These are phyloP conservation scores for Tetrapyrgos nigripes DNA, from an alignment of 1,284 basidiomycete species.

Conservation along the genomic window DNA sequence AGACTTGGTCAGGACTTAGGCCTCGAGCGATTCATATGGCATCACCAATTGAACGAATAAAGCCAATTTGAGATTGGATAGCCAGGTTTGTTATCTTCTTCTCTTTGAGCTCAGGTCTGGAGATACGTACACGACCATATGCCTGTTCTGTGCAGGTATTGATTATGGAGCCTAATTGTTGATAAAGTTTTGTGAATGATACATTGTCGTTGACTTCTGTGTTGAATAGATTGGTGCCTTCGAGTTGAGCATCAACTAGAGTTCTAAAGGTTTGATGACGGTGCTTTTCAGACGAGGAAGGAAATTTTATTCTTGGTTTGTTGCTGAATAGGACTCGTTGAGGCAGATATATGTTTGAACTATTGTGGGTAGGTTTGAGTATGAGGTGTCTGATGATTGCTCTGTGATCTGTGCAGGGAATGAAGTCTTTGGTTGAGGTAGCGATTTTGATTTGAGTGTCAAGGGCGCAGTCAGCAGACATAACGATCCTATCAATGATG, in stretches of 20 bases:
- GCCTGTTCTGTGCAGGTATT: not conserved
- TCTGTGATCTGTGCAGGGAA: slow-evolving; percentile 18
- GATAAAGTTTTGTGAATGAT: not conserved
- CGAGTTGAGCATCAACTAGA: not conserved
- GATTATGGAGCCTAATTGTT: not conserved
- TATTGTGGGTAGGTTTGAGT: not conserved
- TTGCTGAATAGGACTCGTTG: not conserved
- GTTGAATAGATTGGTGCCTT: not conserved
- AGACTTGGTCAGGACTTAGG: no score
- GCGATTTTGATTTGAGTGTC: slow-evolving; percentile 11
- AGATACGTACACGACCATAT: not conserved
- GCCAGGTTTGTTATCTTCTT: not conserved
- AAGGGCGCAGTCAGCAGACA: not conserved
- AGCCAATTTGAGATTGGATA: not conserved
- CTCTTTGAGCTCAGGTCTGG: not conserved
- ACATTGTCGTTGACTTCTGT: not conserved
- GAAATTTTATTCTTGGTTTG: not conserved
- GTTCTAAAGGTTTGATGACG: not conserved
- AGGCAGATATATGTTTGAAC: not conserved
- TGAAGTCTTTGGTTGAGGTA: slow-evolving; percentile 5
- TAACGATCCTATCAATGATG: slow-evolving; percentile 17
- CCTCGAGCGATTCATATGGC: not conserved
- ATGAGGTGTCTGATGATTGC: slow-evolving; percentile 11
- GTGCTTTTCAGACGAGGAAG: not conserved
- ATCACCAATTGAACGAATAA: not conserved